These are phyloP conservation scores for Dendrocalamus sinicus DNA, from an alignment of 176 grass and related monocot genomes.

Conservation along the genomic window DNA sequence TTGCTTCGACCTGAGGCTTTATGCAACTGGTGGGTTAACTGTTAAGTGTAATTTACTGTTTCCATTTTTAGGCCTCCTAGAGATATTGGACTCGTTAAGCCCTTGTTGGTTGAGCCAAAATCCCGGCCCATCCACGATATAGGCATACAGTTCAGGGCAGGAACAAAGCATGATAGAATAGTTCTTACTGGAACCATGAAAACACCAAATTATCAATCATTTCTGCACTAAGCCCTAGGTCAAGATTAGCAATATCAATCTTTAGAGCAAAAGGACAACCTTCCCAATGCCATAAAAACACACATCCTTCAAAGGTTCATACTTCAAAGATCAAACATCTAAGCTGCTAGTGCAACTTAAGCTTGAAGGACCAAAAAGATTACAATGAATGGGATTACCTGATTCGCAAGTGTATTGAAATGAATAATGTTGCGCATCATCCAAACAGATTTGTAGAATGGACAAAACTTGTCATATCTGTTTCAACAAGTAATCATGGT, in stretches of 20 bases:
- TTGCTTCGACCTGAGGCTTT: neutral
- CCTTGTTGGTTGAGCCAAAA: no score
- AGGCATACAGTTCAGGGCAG: neutral
- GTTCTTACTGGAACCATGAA: neutral
- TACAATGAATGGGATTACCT: slow-evolving; percentile 48
- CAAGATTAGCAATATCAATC: neutral
- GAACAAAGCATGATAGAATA: slow-evolving; percentile 4
- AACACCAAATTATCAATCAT: slow-evolving; percentile 21
- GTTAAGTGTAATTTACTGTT: neutral
- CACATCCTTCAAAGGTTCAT: neutral
- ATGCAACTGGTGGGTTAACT: neutral
- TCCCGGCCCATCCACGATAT: neutral
- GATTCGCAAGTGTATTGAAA: slow-evolving; percentile 81
- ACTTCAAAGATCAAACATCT: neutral
- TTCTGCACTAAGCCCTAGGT: neutral
- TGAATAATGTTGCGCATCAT: slow-evolving; percentile 96
- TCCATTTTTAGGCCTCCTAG: neutral
- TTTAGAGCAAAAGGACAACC: neutral
- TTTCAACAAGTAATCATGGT: slow-evolving; percentile 9
- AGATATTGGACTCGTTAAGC: neutral
- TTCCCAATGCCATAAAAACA: neutral
- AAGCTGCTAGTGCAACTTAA: slow-evolving; percentile 12
- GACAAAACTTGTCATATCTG: slow-evolving; percentile 89
- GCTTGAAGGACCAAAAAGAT: neutral
- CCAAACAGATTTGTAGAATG: slow-evolving; percentile 95